Percentiles rank a stretch among this genome's conserved stretches.
Evolutionary conservation across 345 rosid genomes (phyloP).

Genomic region (Bretschneidera sinensis): DNA sequence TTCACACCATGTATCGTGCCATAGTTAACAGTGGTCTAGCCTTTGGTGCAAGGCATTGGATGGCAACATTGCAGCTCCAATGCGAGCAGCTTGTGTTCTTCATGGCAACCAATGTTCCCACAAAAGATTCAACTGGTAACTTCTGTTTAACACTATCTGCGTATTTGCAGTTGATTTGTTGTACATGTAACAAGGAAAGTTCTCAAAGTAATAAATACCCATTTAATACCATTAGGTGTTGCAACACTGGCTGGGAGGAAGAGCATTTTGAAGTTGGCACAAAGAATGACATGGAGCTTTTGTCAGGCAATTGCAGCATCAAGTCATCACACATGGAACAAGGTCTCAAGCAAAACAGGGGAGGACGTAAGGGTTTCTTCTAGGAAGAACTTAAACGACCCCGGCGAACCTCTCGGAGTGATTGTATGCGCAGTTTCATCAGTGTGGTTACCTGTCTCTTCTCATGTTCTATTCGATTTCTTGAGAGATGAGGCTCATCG

Average conservation of each 20-base stretch:
- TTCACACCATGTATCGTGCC: constrained; percentile 71
- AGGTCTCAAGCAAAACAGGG: constrained; percentile 80
- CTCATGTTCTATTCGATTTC: constrained; percentile 71
- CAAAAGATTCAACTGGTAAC: constrained; percentile 88
- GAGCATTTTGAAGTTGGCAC: constrained; percentile 87
- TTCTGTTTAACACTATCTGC: background rate
- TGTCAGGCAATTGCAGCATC: constrained; percentile 87
- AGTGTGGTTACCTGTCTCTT: constrained; percentile 75
- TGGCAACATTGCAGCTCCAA: constrained; percentile 74
- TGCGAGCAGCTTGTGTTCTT: constrained; percentile 93
- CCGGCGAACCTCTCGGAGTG: constrained; percentile 89
- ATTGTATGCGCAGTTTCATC: constrained; percentile 89
- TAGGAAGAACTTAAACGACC: constrained; percentile 87
- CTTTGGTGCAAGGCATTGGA: constrained; percentile 94
- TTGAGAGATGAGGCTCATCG: constrained; percentile 79
- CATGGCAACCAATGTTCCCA: constrained; percentile 99
- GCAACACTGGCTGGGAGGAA: constrained; percentile 92
- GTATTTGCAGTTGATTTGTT: background rate
- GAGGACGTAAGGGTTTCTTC: constrained; percentile 88
- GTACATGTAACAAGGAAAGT: background rate
- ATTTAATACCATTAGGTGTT: constrained; percentile 45
- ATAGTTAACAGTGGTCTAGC: constrained; percentile 80
- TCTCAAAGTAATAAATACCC: background rate
- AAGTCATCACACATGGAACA: constrained; percentile 90
- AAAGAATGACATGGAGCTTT: constrained; percentile 83